Percentiles rank a stretch among this genome's conserved stretches.
phyloP scores from a whole-genome alignment of 2,329 filamentous ascomycete species.

The Calcarisporium arbuscula region DNA sequence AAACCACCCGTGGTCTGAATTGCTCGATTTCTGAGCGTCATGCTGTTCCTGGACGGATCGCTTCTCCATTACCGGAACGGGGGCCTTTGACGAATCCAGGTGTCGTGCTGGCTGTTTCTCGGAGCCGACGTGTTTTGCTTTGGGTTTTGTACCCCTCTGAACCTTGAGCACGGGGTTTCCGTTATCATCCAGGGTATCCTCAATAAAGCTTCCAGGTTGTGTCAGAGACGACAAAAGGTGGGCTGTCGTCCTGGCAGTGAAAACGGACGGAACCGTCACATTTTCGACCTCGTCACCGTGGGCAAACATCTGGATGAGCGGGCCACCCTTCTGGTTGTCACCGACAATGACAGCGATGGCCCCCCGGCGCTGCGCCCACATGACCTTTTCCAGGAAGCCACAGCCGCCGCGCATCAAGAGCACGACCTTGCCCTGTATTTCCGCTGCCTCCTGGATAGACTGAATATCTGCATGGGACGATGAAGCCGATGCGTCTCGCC shows the following conservation, averaged over 20 bases:
- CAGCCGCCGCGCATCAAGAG: conserved; percentile 88
- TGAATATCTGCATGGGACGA: conserved; percentile 80
- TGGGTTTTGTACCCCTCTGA: conserved; percentile 39
- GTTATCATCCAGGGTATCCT: conserved; percentile 54
- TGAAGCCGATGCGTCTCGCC: conserved; percentile 28
- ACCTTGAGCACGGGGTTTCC: conserved; percentile 50
- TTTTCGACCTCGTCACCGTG: conserved; percentile 85
- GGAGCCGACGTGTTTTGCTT: conserved; percentile 19
- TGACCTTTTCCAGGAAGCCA: conserved; percentile 93
- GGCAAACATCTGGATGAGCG: conserved; percentile 96
- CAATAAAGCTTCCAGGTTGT: conserved; percentile 59
- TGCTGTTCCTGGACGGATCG: conserved; percentile 18
- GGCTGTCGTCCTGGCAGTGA: conserved; percentile 91
- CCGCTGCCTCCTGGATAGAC: conserved; percentile 81
- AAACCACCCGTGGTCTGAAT: conserved; percentile 35
- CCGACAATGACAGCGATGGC: conserved; percentile 88
- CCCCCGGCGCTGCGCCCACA: conserved; percentile 90
- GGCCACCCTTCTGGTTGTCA: conserved; percentile 83
- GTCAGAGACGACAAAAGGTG: conserved; percentile 86
- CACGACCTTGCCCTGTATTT: conserved; percentile 90
- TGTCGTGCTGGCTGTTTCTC: conserved; percentile 21
- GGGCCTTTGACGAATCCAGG: conserved; percentile 9
- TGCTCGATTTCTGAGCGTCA: conserved; percentile 13
- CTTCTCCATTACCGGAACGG: conserved; percentile 18
- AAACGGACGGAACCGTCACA: conserved; percentile 86